phyloP scores from a whole-genome alignment of 176 grass and related monocot species.

The Eleusine coracana region DNA sequence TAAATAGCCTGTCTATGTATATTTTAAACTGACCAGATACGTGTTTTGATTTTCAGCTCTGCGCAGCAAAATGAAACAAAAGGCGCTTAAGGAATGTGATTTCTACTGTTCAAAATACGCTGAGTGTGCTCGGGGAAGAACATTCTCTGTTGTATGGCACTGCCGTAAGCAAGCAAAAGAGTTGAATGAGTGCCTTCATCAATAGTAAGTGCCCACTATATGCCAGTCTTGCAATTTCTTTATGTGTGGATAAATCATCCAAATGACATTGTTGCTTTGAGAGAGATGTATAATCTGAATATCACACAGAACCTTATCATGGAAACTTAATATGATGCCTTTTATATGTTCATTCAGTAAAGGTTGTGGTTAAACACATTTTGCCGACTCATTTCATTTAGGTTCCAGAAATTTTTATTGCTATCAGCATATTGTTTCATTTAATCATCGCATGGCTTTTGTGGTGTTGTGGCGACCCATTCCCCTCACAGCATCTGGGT shows the following conservation, averaged over 20 bases:
- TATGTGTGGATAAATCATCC: conserved; percentile 25
- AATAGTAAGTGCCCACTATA: conserved; percentile 62
- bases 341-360: background rate
- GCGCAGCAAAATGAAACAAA: conserved; percentile 96
- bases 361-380: background rate
- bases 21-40: background rate
- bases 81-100: conserved; percentile 87
- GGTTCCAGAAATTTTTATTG: background rate
- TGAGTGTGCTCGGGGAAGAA: conserved; percentile 91
- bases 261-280: background rate
- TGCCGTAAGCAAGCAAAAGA: conserved; percentile 90
- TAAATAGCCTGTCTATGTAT: background rate
- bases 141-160: conserved; percentile 82
- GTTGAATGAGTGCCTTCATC: conserved; percentile 97
- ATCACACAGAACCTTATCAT: background rate
- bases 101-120: conserved; percentile 87
- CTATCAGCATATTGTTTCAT: background rate
- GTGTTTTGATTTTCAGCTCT: conserved; percentile 61
- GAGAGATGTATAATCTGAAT: background rate
- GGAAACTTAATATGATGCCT: background rate
- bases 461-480: too few species aligned
- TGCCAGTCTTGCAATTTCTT: background rate
- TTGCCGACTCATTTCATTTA: background rate
- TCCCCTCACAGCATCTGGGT: too few species aligned
- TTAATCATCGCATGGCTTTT: background rate